phyloP scores from a whole-genome alignment of 805 yeast species.

The Candida mattraensis region DNA sequence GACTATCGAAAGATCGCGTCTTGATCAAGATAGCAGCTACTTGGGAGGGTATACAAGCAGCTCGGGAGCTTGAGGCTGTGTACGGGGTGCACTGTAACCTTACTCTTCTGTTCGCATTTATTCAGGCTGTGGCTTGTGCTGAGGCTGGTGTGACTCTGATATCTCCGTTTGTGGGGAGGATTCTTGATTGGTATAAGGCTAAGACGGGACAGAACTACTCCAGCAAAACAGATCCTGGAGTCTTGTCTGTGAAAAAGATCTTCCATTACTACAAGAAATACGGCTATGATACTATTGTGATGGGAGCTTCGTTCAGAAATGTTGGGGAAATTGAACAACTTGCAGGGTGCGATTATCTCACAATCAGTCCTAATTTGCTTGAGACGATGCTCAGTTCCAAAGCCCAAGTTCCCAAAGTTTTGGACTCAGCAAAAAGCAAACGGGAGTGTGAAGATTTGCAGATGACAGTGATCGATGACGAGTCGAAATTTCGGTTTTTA shows the following conservation, averaged over 20 bases:
- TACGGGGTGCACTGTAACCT: conserved; percentile 91
- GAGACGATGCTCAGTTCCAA: conserved; percentile 78
- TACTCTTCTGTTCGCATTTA: conserved; percentile 90
- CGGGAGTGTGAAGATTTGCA: conserved; percentile 54
- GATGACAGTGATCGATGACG: conserved; percentile 79
- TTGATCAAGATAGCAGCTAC: conserved; percentile 97
- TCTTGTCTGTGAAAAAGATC: conserved; percentile 78
- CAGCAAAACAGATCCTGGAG: conserved; percentile 91
- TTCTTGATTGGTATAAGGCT: conserved; percentile 96
- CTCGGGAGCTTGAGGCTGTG: conserved; percentile 86
- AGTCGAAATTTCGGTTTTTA: conserved; percentile 81
- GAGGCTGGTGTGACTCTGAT: conserved; percentile 94
- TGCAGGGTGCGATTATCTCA: conserved; percentile 95
- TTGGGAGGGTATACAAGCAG: conserved; percentile 99
- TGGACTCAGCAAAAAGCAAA: conserved; percentile 63
- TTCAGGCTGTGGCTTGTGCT: conserved; percentile 98
- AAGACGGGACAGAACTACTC: conserved; percentile 83
- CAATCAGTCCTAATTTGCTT: conserved; percentile 89
- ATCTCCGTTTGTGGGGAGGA: conserved; percentile 99
- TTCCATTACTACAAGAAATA: conserved; percentile 97
- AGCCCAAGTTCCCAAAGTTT: conserved; percentile 73
- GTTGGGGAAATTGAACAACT: conserved; percentile 89
- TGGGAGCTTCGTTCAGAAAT: conserved; percentile 99
- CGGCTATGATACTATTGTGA: conserved; percentile 94
- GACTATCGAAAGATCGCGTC: conserved; percentile 84